Conservation (phyloP, 805 yeast genomes). For the Zygosaccharomyces gambellarensis region DNA sequence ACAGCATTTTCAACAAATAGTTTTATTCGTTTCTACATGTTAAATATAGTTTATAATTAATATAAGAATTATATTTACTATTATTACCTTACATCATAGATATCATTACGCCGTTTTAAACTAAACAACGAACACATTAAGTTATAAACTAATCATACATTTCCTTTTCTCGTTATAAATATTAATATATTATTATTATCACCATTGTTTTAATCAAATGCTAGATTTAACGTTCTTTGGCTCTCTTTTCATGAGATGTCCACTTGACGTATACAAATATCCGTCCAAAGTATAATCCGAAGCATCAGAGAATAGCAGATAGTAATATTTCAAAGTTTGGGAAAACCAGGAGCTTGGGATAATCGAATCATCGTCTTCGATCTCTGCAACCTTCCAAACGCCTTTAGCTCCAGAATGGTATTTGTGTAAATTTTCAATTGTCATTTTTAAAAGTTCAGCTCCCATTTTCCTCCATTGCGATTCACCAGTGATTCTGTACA, state of each 20-base stretch:
- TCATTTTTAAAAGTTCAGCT: conserved; percentile 42
- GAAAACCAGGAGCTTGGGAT: conserved; percentile 53
- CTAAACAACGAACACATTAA: not conserved
- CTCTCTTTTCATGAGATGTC: conserved; percentile 48
- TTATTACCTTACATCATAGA: conserved; percentile 2
- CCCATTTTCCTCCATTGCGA: conserved; percentile 53
- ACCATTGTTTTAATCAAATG: not conserved
- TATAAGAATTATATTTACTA: not conserved
- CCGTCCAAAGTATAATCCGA: conserved; percentile 45
- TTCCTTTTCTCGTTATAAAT: conserved; percentile 6
- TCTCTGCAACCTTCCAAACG: conserved; percentile 36
- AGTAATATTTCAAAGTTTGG: conserved; percentile 55
- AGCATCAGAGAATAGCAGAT: conserved; percentile 44
- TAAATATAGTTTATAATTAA: conserved; percentile 10
- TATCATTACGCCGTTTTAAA: not conserved
- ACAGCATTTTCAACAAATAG: conserved; percentile 18
- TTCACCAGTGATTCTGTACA: conserved; percentile 60
- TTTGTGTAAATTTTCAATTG: conserved; percentile 31
- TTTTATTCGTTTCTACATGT: conserved; percentile 9
- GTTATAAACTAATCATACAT: not conserved
- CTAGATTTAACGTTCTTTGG: not conserved
- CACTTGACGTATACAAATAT: conserved; percentile 56
- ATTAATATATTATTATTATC: not conserved
- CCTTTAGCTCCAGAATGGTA: conserved; percentile 38
- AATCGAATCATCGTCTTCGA: conserved; percentile 28